These are phyloP conservation scores for Ampelocalamus luodianensis DNA, from an alignment of 176 grass and related monocot genomes.

Conservation along the genomic window DNA sequence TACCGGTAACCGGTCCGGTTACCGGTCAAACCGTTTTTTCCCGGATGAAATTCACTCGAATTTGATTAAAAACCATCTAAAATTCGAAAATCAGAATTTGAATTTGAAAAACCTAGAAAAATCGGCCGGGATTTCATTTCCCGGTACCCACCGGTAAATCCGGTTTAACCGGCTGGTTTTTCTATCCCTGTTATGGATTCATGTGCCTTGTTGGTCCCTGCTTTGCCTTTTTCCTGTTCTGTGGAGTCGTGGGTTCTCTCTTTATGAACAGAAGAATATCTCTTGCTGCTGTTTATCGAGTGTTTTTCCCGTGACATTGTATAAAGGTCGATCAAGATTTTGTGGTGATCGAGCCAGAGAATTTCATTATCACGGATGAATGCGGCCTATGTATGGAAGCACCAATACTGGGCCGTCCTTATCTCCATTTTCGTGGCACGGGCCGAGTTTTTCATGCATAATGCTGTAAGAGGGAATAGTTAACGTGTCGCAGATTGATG, in stretches of 20 bases:
- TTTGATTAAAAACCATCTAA: too few species aligned
- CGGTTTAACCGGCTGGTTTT: too few species aligned
- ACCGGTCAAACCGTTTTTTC: too few species aligned
- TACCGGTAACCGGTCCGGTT: too few species aligned
- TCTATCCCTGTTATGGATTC: constrained; percentile 10
- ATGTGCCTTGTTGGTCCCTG: background rate
- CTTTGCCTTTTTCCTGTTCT: background rate
- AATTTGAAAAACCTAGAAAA: too few species aligned
- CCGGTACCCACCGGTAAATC: too few species aligned
- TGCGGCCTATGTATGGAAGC: background rate
- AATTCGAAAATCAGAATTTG: too few species aligned
- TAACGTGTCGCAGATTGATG: too few species aligned
- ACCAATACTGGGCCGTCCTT: background rate
- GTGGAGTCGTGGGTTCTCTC: background rate
- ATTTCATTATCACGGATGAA: background rate
- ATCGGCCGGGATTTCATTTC: too few species aligned
- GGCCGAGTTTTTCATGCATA: background rate
- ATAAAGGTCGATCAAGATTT: background rate
- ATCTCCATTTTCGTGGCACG: background rate
- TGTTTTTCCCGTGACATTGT: background rate
- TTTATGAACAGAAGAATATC: background rate
- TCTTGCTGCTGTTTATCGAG: background rate
- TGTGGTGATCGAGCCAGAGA: background rate
- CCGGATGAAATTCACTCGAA: too few species aligned
- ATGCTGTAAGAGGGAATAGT: too few species aligned